Evolutionary conservation across 805 yeast species (phyloP), one percentile per base, ranked within the genome.

Genomic region (Starmerella stellata): DNA sequence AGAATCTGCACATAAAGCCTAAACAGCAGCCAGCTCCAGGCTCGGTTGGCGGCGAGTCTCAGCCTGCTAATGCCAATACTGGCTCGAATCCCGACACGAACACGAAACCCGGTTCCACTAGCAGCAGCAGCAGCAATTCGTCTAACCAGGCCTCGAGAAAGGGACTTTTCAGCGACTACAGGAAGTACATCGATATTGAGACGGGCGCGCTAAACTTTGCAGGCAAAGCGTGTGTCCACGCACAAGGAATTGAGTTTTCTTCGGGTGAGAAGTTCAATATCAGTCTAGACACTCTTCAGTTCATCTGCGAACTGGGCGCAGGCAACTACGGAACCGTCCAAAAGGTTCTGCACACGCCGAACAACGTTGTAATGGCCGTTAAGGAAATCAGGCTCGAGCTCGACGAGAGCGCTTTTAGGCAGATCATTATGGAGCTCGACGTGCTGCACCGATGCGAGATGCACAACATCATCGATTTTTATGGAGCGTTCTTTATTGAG

Each of bases 241-340:
- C 95, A 0, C 73, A 79, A 46, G 98, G 98, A 35, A 76, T 90
- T 36, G 90, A 83, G 55, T 90, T 90, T 52, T 70, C 80, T 28
- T 74, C 79, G 36, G 98, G 98, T 1, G 71, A 85, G 2, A 75
- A 83, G 35, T 85, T 90, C 60, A 66, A 78, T 42, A 83, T 90
- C 29, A 75, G 90, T 2, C 67, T 83, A 39, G 93, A 82, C 48
- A 93, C 90, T 52, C 73, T 78, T 46, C 64, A 81, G 41, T 51
- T 52, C 23, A 48, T 59, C 18, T 93, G 78, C 37, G 96, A 87
- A 58, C 63, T 90, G 34, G 98, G 98, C 2, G 71, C 87, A 35
- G 98, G 98, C 8, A 90, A 90, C 60, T 90, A 90, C 58, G 98
- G 98, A 38, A 80, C 93, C 1, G 98, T 90, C 5, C 72, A 85